Evolutionary conservation across 1,139 yeast species (phyloP).

Genomic region (Kodamaea ohmeri): DNA sequence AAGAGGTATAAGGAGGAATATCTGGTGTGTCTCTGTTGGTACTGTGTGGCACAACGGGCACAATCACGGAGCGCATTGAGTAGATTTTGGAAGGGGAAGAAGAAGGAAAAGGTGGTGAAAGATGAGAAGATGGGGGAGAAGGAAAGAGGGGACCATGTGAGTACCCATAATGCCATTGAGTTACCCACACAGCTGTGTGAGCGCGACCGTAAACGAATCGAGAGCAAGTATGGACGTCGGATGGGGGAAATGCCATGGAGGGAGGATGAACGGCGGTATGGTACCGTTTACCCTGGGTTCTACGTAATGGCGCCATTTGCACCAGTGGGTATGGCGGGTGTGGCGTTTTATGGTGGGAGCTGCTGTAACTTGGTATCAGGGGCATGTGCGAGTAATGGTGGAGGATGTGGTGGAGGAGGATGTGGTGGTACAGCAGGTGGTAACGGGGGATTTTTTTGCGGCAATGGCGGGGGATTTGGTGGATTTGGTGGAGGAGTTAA

Average conservation of each 20-base stretch:
- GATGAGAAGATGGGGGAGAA: not conserved
- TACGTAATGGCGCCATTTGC: constrained; percentile 14
- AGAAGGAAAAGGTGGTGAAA: constrained; percentile 1
- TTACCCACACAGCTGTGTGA: constrained; percentile 12
- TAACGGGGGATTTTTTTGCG: too few relatives aligned
- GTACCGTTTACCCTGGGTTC: constrained; percentile 8
- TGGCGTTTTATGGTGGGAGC: constrained; percentile 8
- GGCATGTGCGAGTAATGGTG: not conserved
- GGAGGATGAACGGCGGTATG: not conserved
- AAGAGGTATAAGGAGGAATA: constrained; percentile 21
- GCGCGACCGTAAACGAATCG: constrained; percentile 2
- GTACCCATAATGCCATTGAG: constrained; percentile 19
- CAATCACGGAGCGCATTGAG: constrained; percentile 5
- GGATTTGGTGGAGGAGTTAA: too few relatives aligned
- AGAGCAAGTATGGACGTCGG: constrained; percentile 8
- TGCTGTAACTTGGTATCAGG: not conserved
- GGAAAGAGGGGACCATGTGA: constrained; percentile 14
- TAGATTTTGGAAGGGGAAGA: not conserved
- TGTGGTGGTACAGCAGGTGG: too few relatives aligned
- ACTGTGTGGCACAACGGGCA: constrained; percentile 18
- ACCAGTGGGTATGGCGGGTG: constrained; percentile 7
- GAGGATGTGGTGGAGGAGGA: too few relatives aligned
- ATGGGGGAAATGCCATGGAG: constrained; percentile 8
- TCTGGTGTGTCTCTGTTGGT: constrained; percentile 29
- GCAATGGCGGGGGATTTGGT: too few relatives aligned